These are phyloP conservation scores for Warburgia ugandensis DNA, from an alignment of 164 flowering plant genomes.

Conservation along the genomic window DNA sequence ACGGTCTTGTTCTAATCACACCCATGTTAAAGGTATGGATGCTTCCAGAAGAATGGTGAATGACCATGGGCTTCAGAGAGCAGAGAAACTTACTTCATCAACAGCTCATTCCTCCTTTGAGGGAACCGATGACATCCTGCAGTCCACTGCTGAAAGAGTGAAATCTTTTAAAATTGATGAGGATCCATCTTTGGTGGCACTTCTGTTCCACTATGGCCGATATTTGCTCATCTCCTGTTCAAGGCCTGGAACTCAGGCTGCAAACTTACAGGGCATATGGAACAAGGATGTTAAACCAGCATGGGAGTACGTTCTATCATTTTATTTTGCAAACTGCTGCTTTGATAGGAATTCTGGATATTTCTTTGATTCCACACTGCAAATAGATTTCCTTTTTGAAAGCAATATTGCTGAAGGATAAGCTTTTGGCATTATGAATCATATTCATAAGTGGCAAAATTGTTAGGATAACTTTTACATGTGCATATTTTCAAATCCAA, in stretches of 20 bases:
- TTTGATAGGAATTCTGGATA: too few relatives aligned
- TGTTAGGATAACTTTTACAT: too few relatives aligned
- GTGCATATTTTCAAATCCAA: too few relatives aligned
- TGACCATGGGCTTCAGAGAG: constrained; percentile 12
- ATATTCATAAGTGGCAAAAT: too few relatives aligned
- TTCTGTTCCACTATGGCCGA: constrained; percentile 88
- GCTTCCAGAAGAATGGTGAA: not conserved
- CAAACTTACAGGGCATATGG: constrained; percentile 97
- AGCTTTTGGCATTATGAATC: too few relatives aligned
- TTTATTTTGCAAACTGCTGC: not conserved
- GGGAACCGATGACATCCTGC: constrained; percentile 11
- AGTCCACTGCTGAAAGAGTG: constrained; percentile 67
- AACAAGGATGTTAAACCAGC: constrained; percentile 70
- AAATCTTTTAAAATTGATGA: constrained; percentile 76
- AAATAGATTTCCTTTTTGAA: too few relatives aligned
- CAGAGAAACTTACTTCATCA: constrained; percentile 10
- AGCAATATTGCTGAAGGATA: too few relatives aligned
- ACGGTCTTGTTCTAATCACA: not conserved
- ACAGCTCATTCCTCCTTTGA: not conserved
- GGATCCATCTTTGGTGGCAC: constrained; percentile 88
- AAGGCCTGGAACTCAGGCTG: constrained; percentile 81
- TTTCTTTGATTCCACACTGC: too few relatives aligned
- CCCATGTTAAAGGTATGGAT: not conserved
- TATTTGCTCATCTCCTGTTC: constrained; percentile 90
- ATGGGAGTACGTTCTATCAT: constrained; percentile 75